Percentiles rank a stretch among this genome's conserved stretches.
Conservation (phyloP, 2,329 filamentous ascomycete genomes). For the Allantophomopsis lycopodina region DNA sequence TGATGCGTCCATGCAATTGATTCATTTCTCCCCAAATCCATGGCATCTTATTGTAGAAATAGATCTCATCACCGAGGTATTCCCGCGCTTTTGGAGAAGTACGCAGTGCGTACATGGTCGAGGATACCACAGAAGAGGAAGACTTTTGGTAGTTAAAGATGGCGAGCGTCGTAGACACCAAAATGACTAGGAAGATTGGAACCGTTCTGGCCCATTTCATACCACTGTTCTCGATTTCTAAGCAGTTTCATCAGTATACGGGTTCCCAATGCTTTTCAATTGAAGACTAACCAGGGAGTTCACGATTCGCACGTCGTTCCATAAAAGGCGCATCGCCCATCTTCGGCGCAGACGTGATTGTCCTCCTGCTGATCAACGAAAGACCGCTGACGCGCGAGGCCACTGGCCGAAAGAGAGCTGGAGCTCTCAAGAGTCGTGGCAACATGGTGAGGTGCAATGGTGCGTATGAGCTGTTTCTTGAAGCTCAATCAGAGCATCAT, state of each 20-base stretch:
- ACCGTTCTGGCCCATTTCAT: constrained; percentile 56
- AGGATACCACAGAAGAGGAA: constrained; percentile 73
- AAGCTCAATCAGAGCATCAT: not conserved
- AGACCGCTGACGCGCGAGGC: constrained; percentile 4
- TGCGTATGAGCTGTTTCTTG: too few relatives aligned
- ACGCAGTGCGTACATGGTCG: constrained; percentile 82
- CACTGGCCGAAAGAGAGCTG: constrained; percentile 7
- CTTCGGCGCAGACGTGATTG: constrained; percentile 40
- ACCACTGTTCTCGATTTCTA: constrained; percentile 13
- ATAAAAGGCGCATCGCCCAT: constrained; percentile 49
- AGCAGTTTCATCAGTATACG: not conserved
- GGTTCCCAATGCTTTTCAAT: not conserved
- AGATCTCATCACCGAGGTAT: constrained; percentile 75
- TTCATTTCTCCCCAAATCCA: constrained; percentile 85
- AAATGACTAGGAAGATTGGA: constrained; percentile 64
- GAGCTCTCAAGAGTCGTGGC: constrained; percentile 14
- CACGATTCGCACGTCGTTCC: constrained; percentile 49
- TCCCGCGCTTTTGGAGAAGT: constrained; percentile 63
- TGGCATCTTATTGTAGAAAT: constrained; percentile 65
- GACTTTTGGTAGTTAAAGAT: constrained; percentile 99
- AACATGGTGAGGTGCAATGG: constrained; percentile 10
- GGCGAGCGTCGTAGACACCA: constrained; percentile 59
- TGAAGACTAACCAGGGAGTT: constrained; percentile 41
- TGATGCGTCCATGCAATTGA: constrained; percentile 80
- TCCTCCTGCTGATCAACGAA: constrained; percentile 22